Conservation (phyloP, 83 land plant species). For the Thuja plicata region DNA sequence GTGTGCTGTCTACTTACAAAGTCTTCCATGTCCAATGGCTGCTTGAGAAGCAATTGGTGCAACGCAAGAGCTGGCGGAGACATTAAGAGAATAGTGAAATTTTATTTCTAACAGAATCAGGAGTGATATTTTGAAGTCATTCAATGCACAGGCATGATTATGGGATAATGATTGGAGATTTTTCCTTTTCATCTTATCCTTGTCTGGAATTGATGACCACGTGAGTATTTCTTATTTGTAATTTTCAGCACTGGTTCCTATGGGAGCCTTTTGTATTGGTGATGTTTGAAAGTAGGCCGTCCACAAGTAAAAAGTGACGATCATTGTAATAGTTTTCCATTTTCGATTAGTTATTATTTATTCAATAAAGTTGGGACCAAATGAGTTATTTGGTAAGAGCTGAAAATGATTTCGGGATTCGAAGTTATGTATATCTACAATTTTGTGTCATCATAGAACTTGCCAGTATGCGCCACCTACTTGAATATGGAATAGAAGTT, state of each 20-base stretch:
- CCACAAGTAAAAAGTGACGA: neutral
- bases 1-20: conserved; percentile 21
- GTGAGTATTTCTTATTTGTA: conserved; percentile 18
- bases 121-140: conserved; percentile 12
- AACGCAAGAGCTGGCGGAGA: conserved; percentile 54
- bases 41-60: conserved; percentile 16
- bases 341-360: conserved; percentile 16
- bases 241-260: conserved; percentile 16
- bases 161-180: conserved; percentile 10
- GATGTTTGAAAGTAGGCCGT: conserved; percentile 13
- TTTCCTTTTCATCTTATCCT: neutral
- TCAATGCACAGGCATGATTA: neutral
- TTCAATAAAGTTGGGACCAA: conserved; percentile 14
- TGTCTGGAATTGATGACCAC: conserved; percentile 8
- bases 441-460: neutral
- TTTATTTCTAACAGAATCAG: conserved; percentile 16
- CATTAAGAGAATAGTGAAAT: conserved; percentile 15
- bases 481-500: neutral
- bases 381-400: conserved; percentile 16
- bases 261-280: conserved; percentile 13
- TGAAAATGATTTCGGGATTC: neutral
- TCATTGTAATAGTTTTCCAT: conserved; percentile 19
- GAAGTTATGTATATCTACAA: neutral
- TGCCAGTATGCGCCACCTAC: neutral
- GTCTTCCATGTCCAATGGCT: conserved; percentile 10